Evolutionary conservation across 768 basidiomycete genomes (phyloP).

Genomic region (Auriscalpium orientale): DNA sequence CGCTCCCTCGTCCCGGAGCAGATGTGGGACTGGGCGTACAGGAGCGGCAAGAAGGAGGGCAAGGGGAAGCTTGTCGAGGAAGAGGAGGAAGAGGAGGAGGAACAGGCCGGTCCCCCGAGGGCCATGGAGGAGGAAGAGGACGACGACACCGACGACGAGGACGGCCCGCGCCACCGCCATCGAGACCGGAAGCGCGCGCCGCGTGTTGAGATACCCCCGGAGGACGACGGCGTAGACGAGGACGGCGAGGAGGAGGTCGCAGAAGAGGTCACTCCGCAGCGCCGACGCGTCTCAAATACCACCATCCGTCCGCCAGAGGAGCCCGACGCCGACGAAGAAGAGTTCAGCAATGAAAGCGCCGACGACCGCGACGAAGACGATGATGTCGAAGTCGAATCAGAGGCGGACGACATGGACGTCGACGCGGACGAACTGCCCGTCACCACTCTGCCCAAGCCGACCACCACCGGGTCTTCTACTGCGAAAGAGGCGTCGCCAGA

Average conservation of each 20-base stretch:
- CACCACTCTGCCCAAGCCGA: slow-evolving; percentile 13
- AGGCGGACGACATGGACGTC: slow-evolving; percentile 8
- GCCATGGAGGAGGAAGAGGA: slow-evolving; percentile 19
- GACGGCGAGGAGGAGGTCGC: slow-evolving; percentile 10
- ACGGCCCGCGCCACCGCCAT: background rate
- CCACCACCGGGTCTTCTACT: background rate
- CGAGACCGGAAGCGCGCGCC: background rate
- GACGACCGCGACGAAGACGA: slow-evolving; percentile 8
- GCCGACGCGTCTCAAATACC: background rate
- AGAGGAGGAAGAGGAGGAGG: slow-evolving; percentile 38
- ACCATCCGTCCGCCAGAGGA: background rate
- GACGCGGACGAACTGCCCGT: slow-evolving; percentile 30
- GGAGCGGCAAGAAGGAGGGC: slow-evolving; percentile 25
- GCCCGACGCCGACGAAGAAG: slow-evolving; percentile 5
- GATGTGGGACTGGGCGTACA: slow-evolving; percentile 83
- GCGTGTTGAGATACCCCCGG: background rate
- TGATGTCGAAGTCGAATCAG: slow-evolving; percentile 19
- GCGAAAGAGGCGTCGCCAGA: slow-evolving; percentile 20
- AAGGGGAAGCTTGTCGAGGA: slow-evolving; percentile 25
- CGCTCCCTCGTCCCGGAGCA: slow-evolving; percentile 68
- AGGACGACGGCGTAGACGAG: background rate
- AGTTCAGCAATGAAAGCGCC: slow-evolving; percentile 9
- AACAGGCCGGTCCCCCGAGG: slow-evolving; percentile 9
- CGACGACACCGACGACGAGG: slow-evolving; percentile 16
- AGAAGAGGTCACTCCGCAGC: background rate